Conservation (phyloP, 768 basidiomycete genomes). For the Phlebiopsis flavidoalba region DNA sequence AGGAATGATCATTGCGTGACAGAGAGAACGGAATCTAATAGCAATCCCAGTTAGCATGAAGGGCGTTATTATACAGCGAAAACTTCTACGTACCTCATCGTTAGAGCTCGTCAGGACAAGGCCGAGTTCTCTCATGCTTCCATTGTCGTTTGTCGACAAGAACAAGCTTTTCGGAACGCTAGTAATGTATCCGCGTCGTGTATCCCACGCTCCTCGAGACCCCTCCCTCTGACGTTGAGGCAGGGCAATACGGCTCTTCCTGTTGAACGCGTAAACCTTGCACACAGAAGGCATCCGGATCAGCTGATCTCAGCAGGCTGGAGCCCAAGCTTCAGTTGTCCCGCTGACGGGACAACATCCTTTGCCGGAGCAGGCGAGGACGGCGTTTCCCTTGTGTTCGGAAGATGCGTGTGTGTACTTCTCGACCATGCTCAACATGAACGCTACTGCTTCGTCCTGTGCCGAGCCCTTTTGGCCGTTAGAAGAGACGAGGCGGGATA, state of each 20-base stretch:
- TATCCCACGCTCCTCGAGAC: slow-evolving; percentile 27
- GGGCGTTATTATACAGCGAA: neutral
- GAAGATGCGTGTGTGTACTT: slow-evolving; percentile 30
- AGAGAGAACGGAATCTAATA: slow-evolving; percentile 21
- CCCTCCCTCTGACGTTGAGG: slow-evolving; percentile 22
- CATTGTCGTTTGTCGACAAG: slow-evolving; percentile 29
- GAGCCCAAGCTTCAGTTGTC: slow-evolving; percentile 27
- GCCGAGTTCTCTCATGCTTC: slow-evolving; percentile 20
- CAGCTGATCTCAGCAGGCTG: slow-evolving; percentile 21
- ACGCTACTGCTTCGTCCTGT: slow-evolving; percentile 11
- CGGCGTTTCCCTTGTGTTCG: neutral
- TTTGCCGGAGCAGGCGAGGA: neutral
- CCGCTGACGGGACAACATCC: slow-evolving; percentile 29
- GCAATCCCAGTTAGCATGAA: neutral
- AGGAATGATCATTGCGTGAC: slow-evolving; percentile 36
- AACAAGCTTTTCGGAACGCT: slow-evolving; percentile 24
- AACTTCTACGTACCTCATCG: slow-evolving; percentile 20
- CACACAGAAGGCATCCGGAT: slow-evolving; percentile 12
- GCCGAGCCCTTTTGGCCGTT: neutral
- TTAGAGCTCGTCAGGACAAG: slow-evolving; percentile 22
- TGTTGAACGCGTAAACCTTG: slow-evolving; percentile 23
- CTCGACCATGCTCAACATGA: slow-evolving; percentile 7
- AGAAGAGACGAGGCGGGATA: slow-evolving; percentile 5
- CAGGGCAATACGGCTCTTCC: slow-evolving; percentile 13
- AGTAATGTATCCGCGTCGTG: slow-evolving; percentile 23